Evolutionary conservation across 495 filamentous ascomycete genomes (phyloP), one percentile per base, ranked within the genome.

Genomic region (Lasiosphaeriaceae sp.): DNA sequence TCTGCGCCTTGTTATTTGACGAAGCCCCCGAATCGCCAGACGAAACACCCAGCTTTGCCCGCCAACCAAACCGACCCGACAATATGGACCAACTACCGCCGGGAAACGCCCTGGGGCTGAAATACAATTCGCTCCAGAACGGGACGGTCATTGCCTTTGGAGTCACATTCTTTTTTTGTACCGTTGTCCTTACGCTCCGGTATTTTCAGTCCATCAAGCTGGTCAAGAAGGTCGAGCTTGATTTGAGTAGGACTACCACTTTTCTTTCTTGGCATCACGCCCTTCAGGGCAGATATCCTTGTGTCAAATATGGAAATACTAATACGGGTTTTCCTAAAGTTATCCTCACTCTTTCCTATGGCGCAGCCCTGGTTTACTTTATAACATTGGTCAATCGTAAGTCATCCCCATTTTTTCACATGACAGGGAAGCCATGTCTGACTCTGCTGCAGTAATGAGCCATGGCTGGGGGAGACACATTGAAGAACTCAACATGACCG

Each of bases 381-480:
- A 26, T 58, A 0, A 58, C 56, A n/a, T 47, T 58, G 44, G 11
- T 41, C 43, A 26, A 22, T 26, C 20, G 52, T 54, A 46, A 47
- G 52, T 31, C 3, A 21, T 43, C 14, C 34, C 16, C 20, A 6
- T 12, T 22, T 22, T 24, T 19, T 34, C 48, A 19, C 22, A 23
- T 23, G 14, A 34, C 11, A 34, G 48, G 2, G 22, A 51, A 12
- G 3, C 29, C 3, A 31, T 12, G 4, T 51, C 20, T 47, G 20
- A 54, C 23, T 37, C 12, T 16, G 5, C 17, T 8, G n/a, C 41
- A 54, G 46, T 61, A 24, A 61, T 61, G 59, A 11, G 20, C 5
- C 17, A 45, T 21, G 59, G 59, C 20, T 61, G 59, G 59, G 54
- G 49, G 21, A 11, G 59, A 44, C 59, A 61, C 44, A 44, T 54